Conservation (phyloP, 179 eudicot genomes). For the Corrigiola litoralis region DNA sequence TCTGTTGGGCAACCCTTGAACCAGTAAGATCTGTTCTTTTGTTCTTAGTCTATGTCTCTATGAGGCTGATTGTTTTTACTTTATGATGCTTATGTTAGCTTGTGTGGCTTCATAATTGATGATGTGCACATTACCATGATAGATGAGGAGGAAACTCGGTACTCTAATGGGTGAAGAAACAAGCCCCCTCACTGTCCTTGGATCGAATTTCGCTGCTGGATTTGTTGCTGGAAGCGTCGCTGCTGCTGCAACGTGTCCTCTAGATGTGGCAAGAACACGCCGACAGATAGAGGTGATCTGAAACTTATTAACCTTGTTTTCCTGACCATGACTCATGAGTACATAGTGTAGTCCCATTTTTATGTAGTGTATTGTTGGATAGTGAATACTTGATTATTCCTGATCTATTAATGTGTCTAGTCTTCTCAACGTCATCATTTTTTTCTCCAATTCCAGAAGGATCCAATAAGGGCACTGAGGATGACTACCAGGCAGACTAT, state of each 20-base stretch:
- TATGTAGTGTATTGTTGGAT: not conserved
- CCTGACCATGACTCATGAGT: not conserved
- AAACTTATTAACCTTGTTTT: not conserved
- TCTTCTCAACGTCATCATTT: not conserved
- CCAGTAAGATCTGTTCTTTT: conserved; percentile 49
- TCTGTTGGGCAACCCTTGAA: conserved; percentile 93
- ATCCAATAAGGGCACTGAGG: conserved; percentile 52
- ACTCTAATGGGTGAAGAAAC: conserved; percentile 44
- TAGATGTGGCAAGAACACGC: conserved; percentile 92
- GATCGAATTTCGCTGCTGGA: conserved; percentile 81
- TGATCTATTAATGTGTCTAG: not conserved
- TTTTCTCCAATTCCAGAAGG: conserved; percentile 45
- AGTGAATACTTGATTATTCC: not conserved
- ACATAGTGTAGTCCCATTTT: too few relatives aligned
- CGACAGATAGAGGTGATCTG: conserved; percentile 80
- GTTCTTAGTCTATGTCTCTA: not conserved
- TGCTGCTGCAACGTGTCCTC: conserved; percentile 82
- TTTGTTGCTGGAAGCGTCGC: conserved; percentile 87
- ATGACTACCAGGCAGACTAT: conserved; percentile 86
- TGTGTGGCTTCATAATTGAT: conserved; percentile 5
- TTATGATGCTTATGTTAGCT: not conserved
- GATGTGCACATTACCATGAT: not conserved
- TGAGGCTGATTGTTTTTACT: not conserved
- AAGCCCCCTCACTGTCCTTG: conserved; percentile 43
- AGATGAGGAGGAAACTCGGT: conserved; percentile 63